Percentiles rank a stretch among this genome's conserved stretches.
Conservation (phyloP, 176 grass and related monocot species). For the Oryza punctata region DNA sequence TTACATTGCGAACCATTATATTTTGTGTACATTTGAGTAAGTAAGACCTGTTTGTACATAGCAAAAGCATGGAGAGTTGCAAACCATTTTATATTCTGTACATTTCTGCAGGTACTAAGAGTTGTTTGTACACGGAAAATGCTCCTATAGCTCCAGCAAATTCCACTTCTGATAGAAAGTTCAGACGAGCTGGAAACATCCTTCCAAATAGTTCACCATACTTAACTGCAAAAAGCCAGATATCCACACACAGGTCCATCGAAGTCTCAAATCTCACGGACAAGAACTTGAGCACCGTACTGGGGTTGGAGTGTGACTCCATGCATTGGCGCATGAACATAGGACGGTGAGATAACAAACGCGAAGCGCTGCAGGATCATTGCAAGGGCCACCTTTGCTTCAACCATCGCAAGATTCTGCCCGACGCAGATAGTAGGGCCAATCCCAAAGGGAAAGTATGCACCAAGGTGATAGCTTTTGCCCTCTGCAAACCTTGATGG, state of each 20-base stretch:
- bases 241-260: neutral
- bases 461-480: conserved; percentile 68
- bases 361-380: conserved; percentile 60
- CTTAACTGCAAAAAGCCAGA: neutral
- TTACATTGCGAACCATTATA: neutral
- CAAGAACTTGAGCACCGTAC: conserved; percentile 73
- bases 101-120: neutral
- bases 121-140: neutral
- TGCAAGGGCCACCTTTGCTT: conserved; percentile 68
- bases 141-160: too few species aligned
- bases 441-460: conserved; percentile 71
- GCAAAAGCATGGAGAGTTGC: neutral
- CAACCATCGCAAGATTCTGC: conserved; percentile 73
- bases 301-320: conserved; percentile 70
- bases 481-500: conserved; percentile 73
- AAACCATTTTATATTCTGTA: neutral
- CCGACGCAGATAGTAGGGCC: conserved; percentile 71
- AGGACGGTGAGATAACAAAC: conserved; percentile 66
- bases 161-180: neutral
- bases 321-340: conserved; percentile 74
- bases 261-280: conserved; percentile 56
- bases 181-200: neutral
- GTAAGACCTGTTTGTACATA: neutral
- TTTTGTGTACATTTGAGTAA: too few species aligned
- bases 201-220: neutral